Percentiles rank a stretch among this genome's conserved stretches.
phyloP scores from a whole-genome alignment of 2,329 filamentous ascomycete species.

The Arthrinium phaeospermum region DNA sequence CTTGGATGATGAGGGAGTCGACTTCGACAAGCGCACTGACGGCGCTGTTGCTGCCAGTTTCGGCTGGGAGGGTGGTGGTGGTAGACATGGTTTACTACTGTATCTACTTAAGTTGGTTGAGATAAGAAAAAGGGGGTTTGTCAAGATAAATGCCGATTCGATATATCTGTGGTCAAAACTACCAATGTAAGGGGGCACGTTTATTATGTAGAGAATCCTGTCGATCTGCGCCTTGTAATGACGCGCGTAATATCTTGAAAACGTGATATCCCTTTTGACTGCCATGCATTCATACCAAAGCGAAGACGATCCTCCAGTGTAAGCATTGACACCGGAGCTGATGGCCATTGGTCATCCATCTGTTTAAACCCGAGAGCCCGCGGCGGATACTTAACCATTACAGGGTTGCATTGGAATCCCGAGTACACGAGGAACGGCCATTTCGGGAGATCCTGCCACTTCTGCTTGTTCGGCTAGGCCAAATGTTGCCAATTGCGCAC shows the following conservation, averaged over 20 bases:
- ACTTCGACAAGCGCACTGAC: slow-evolving; percentile 32
- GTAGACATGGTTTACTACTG: not conserved
- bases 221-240: too few relatives aligned
- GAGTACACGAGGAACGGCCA: not conserved
- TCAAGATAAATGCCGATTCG: too few relatives aligned
- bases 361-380: not conserved
- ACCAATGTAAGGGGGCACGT: too few relatives aligned
- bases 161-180: too few relatives aligned
- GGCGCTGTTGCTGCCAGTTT: too few relatives aligned
- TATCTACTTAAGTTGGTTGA: too few relatives aligned
- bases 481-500: not conserved
- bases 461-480: not conserved
- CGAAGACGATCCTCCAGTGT: not conserved
- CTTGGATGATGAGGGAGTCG: slow-evolving; percentile 48
- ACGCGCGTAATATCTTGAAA: too few relatives aligned
- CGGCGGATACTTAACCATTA: not conserved
- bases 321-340: not conserved
- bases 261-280: too few relatives aligned
- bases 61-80: not conserved
- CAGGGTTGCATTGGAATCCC: not conserved
- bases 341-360: not conserved
- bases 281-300: too few relatives aligned
- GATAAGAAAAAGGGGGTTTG: too few relatives aligned
- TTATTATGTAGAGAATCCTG: too few relatives aligned
- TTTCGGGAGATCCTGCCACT: not conserved